phyloP scores from a whole-genome alignment of 257 asterid species.

The Fraxinus excelsior region DNA sequence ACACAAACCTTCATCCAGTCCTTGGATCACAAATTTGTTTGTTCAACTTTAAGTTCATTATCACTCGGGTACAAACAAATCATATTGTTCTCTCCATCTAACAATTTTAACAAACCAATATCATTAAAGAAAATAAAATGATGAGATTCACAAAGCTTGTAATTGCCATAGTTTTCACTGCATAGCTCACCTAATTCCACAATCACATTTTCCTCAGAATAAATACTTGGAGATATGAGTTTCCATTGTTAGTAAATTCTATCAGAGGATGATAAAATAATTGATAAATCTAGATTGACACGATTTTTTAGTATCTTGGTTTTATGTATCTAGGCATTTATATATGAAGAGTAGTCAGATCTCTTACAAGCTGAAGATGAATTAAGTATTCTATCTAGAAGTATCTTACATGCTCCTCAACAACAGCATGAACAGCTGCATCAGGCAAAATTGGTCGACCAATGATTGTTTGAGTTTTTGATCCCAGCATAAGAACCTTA shows the following conservation, averaged over 20 bases:
- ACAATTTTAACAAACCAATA: neutral
- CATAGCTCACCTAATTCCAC: neutral
- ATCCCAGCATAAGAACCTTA: conserved; percentile 89
- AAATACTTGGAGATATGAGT: neutral
- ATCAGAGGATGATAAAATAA: neutral
- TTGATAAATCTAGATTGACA: conserved; percentile 1
- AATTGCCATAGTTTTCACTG: neutral
- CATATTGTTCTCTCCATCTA: too few relatives aligned
- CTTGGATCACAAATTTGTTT: too few relatives aligned
- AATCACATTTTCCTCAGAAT: neutral
- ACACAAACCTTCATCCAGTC: too few relatives aligned
- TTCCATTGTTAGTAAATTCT: too few relatives aligned
- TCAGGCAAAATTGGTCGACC: conserved; percentile 92
- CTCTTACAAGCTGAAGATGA: conserved; percentile 10
- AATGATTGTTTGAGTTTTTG: conserved; percentile 68
- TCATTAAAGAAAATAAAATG: neutral
- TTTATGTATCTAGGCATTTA: conserved; percentile 1
- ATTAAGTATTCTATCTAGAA: conserved; percentile 12
- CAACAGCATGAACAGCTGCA: conserved; percentile 94
- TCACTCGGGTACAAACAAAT: too few relatives aligned
- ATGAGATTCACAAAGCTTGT: neutral
- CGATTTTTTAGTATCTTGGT: conserved; percentile 8
- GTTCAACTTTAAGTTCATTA: too few relatives aligned
- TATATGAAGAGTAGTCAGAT: neutral
- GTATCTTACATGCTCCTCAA: conserved; percentile 92